A percentile compares a stretch with the other conserved stretches of the same genome.
Conservation (phyloP, 2,329 filamentous ascomycete genomes). For the Aureobasidium vineae region DNA sequence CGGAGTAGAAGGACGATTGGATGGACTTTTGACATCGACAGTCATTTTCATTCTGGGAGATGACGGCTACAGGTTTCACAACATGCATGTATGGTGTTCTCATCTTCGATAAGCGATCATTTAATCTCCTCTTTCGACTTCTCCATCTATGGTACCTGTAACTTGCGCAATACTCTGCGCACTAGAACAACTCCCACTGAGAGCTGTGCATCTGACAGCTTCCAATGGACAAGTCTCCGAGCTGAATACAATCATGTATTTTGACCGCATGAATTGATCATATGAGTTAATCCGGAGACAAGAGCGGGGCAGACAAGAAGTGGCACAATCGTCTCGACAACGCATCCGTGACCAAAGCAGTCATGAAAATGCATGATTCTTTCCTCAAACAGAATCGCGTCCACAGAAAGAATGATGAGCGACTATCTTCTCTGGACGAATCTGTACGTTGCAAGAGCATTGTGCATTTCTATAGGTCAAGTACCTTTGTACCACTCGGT, state of each 20-base stretch:
- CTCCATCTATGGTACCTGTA: background rate
- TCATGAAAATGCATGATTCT: background rate
- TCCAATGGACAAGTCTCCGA: background rate
- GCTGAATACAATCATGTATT: background rate
- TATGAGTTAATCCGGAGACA: background rate
- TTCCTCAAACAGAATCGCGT: background rate
- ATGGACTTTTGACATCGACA: background rate
- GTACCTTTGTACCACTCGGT: background rate
- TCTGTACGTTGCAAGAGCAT: background rate
- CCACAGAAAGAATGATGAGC: background rate
- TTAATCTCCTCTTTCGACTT: background rate
- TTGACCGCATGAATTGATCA: background rate
- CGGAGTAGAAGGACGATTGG: slow-evolving; percentile 24
- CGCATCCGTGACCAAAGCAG: background rate
- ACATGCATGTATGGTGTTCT: slow-evolving; percentile 1
- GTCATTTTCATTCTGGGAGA: background rate
- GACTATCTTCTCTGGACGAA: background rate
- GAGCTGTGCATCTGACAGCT: background rate
- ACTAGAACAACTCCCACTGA: background rate
- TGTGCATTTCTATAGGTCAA: background rate
- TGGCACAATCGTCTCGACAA: background rate
- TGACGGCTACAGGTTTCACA: slow-evolving; percentile 6
- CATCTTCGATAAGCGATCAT: background rate
- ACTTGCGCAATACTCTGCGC: background rate
- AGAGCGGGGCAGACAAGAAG: background rate